Base-by-base conservation (phyloP, 148 eudicot genomes). In the Agrostemma githago region DNA sequence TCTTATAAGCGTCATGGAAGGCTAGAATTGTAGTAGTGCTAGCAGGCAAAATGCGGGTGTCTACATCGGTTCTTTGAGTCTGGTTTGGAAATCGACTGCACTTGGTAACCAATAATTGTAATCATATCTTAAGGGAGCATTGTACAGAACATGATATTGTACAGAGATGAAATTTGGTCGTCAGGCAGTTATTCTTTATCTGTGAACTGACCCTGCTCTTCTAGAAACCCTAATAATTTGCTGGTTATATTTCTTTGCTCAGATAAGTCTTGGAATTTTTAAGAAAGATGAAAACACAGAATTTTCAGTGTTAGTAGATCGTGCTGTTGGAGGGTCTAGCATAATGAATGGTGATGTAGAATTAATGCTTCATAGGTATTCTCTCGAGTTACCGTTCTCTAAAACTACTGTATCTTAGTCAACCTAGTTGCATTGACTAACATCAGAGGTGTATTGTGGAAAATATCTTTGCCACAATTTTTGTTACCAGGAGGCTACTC, bases 311-410 rank as follows among this genome's bases (percentile, higher is more conserved):
- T 80, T 90, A 76, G 96, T 90, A 34, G 92, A 90, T 66, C 90
- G 96, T 74, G 82, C 96, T 51, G 85, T 90, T 76, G 96, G 71
- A n/a, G 96, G 92, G 59, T 85, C 96, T 73, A 90, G 92, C 78
- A 66, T 87, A 71, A 82, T 72, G 64, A 92, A 90, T 81, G 96
- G 92, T 75, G 88, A 90, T 71, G 78, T 90, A 79, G 96, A 90
- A 80, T 77, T 90, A 79, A 90, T 90, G 96, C 92, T 90, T 61
- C 96, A 88, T 67, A 87, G 96, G 96, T 90, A 80, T 72, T 56
- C 48, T 68, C 46, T 66, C 61, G 5, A 38, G 37, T 4, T 74
- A 34, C 77, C 3, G 42, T 39, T 26, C 34, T 26, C 34, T 26
- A 26, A 26, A 26, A 26, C 1, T 26, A 26, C 76, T 8, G n/a